These are phyloP conservation scores for Eragrostis tef DNA, from an alignment of 202 grass and related monocot genomes.

Conservation along the genomic window DNA sequence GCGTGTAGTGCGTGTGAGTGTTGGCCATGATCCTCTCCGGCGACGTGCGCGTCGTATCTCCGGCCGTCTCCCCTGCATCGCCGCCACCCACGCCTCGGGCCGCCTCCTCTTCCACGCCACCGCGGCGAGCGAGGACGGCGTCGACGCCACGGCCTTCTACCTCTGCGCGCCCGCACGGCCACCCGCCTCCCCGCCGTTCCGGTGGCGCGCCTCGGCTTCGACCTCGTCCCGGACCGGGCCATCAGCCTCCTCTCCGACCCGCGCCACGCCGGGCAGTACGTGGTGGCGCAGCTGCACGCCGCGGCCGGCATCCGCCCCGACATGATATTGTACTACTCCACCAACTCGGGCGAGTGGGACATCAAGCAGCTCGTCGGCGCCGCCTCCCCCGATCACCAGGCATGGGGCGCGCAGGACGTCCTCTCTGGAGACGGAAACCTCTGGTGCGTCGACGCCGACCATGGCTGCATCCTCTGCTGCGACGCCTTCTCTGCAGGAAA, in stretches of 20 bases:
- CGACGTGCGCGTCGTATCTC: no score
- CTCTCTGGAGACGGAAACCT: neutral
- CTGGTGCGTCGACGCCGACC: slow-evolving; percentile 29
- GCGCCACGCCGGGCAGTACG: neutral
- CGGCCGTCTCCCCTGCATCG: neutral
- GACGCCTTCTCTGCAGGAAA: slow-evolving; percentile 2
- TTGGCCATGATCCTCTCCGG: no score
- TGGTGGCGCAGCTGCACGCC: slow-evolving; percentile 26
- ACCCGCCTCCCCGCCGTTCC: neutral
- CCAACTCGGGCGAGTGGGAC: neutral
- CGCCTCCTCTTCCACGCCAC: slow-evolving; percentile 28
- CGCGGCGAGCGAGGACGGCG: no score
- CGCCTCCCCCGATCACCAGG: neutral
- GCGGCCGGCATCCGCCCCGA: neutral
- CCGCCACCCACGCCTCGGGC: neutral
- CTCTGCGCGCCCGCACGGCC: neutral
- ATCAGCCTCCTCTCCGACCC: slow-evolving; percentile 9
- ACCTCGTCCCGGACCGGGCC: neutral
- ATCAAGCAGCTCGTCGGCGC: neutral
- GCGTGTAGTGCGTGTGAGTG: no score
- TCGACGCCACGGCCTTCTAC: neutral
- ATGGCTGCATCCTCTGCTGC: slow-evolving; percentile 31
- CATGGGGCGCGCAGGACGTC: no score
- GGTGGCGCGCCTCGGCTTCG: fast-evolving
- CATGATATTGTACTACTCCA: neutral